A percentile compares a stretch with the other conserved stretches of the same genome.
Conservation (phyloP, 768 basidiomycete genomes). For the Candolleomyces eurysporus region DNA sequence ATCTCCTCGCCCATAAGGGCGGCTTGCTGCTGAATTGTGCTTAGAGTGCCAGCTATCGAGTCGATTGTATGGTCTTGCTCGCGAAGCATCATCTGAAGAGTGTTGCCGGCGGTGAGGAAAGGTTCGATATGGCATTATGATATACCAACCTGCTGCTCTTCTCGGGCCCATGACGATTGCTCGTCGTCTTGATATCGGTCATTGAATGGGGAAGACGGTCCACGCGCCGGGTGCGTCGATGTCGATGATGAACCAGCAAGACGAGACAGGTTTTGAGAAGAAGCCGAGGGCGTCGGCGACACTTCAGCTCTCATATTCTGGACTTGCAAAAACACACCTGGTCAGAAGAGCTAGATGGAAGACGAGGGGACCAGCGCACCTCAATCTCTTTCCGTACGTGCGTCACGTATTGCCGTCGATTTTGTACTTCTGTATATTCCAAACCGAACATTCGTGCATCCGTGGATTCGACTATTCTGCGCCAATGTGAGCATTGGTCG, state of each 20-base stretch:
- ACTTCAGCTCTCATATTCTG: conserved; percentile 77
- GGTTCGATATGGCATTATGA: not conserved
- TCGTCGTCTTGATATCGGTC: conserved; percentile 51
- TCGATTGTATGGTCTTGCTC: conserved; percentile 90
- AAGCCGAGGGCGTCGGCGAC: conserved; percentile 15
- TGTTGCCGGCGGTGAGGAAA: not conserved
- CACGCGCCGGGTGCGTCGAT: conserved; percentile 17
- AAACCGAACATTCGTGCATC: conserved; percentile 86
- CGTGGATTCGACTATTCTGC: conserved; percentile 81
- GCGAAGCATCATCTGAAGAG: conserved; percentile 70
- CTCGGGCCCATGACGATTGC: conserved; percentile 75
- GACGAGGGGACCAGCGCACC: conserved; percentile 44
- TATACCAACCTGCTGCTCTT: conserved; percentile 77
- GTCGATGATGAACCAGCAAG: conserved; percentile 22
- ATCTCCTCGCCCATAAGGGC: conserved; percentile 94
- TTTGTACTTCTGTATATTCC: conserved; percentile 70
- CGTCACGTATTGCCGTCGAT: conserved; percentile 73
- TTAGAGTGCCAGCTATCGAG: conserved; percentile 83
- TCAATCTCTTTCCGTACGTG: conserved; percentile 74
- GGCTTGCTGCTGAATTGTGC: conserved; percentile 85
- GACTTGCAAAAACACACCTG: conserved; percentile 37
- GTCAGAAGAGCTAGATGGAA: conserved; percentile 20
- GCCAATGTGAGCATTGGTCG: conserved; percentile 4
- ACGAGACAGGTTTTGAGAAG: conserved; percentile 18
- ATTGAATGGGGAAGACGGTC: conserved; percentile 33